Evolutionary conservation across 768 basidiomycete genomes (phyloP).

Genomic region (Pleurotus sapidus): DNA sequence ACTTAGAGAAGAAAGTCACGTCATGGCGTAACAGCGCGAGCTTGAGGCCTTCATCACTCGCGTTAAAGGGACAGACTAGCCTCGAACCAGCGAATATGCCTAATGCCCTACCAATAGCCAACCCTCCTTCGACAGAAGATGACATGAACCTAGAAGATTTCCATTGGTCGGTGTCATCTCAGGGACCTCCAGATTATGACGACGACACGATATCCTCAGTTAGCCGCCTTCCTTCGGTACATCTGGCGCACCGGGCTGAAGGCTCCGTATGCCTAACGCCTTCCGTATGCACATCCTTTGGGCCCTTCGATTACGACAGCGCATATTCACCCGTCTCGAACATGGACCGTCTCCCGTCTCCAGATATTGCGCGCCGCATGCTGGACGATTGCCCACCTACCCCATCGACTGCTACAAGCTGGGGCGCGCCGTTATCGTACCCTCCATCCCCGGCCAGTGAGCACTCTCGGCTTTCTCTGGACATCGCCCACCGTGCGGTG

Average conservation of each 20-base stretch:
- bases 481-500: slow-evolving; percentile 39
- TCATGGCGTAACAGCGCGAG: slow-evolving; percentile 65
- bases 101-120: slow-evolving; percentile 34
- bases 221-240: slow-evolving; percentile 47
- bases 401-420: slow-evolving; percentile 44
- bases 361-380: slow-evolving; percentile 57
- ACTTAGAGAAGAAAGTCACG: slow-evolving; percentile 55
- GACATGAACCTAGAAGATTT: slow-evolving; percentile 64
- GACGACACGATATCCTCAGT: slow-evolving; percentile 38
- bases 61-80: slow-evolving; percentile 45
- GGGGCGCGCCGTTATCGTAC: slow-evolving; percentile 39
- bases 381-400: slow-evolving; percentile 52
- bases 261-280: slow-evolving; percentile 60
- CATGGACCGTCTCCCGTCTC: slow-evolving; percentile 44
- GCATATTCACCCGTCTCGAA: slow-evolving; percentile 31
- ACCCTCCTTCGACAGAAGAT: slow-evolving; percentile 24
- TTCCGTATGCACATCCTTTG: slow-evolving; percentile 53
- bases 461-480: slow-evolving; percentile 37
- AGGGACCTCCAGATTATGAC: slow-evolving; percentile 49
- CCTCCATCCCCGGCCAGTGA: slow-evolving; percentile 26
- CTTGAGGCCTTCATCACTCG: slow-evolving; percentile 44
- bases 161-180: slow-evolving; percentile 66
- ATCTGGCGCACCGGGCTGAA: slow-evolving; percentile 47
- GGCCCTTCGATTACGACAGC: slow-evolving; percentile 45
- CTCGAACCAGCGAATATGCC: slow-evolving; percentile 52